Percentiles rank a stretch among this genome's conserved stretches.
These are phyloP conservation scores for Hyphopichia wangnamkhiaoensis DNA, from an alignment of 1,139 yeast genomes.

Conservation along the genomic window DNA sequence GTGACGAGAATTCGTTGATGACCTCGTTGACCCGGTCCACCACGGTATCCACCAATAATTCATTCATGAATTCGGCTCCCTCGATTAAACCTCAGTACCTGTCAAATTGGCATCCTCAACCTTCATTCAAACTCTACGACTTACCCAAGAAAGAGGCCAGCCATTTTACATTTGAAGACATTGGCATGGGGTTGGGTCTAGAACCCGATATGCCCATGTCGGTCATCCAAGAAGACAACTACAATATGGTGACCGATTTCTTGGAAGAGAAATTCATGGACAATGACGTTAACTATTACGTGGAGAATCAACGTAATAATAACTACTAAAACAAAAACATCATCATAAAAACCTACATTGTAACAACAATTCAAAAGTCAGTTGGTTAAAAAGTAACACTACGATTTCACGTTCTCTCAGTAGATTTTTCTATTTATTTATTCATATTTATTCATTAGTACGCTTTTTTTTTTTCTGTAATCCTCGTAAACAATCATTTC, in stretches of 20 bases:
- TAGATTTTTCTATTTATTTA: no score
- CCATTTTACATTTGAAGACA: conserved; percentile 22
- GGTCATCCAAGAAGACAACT: conserved; percentile 37
- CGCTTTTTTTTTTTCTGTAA: not conserved
- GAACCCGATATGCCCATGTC: no score
- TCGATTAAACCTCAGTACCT: no score
- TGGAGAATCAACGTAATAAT: conserved; percentile 3
- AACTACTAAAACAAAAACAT: no score
- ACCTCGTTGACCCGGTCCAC: conserved; percentile 44
- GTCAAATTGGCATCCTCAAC: conserved; percentile 2
- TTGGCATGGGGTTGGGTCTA: conserved; percentile 2
- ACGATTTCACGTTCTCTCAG: no score
- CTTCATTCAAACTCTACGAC: conserved; percentile 24
- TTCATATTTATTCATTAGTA: not conserved
- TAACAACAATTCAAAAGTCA: not conserved
- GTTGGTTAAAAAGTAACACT: not conserved
- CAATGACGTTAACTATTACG: conserved; percentile 38
- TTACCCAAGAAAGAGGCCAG: conserved; percentile 25
- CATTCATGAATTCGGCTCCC: conserved; percentile 9
- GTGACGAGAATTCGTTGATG: conserved; percentile 41
- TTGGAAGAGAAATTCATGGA: conserved; percentile 42
- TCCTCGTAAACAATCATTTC: no score
- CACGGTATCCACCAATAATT: conserved; percentile 38
- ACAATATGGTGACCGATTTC: conserved; percentile 43
- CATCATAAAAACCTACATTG: no score